phyloP scores from a whole-genome alignment of 202 grass and related monocot genomes.

The Panicum hallii region DNA sequence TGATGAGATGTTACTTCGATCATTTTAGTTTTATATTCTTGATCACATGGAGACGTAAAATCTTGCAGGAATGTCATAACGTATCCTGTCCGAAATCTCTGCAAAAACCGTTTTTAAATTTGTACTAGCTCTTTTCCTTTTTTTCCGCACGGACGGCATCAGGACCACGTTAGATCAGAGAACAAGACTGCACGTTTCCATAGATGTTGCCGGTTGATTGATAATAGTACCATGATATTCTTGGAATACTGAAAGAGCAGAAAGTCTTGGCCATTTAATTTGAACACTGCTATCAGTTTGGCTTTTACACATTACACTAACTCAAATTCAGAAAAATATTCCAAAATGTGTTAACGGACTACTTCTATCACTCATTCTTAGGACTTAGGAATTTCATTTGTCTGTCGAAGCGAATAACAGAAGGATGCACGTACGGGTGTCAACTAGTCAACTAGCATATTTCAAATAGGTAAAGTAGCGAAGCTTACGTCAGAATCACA shows the following conservation, averaged over 20 bases:
- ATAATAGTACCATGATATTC: constrained; percentile 19
- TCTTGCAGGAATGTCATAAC: constrained; percentile 59
- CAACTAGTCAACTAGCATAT: not conserved
- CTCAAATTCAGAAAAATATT: not conserved
- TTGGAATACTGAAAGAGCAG: constrained; percentile 15
- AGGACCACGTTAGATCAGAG: constrained; percentile 53
- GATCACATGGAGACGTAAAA: constrained; percentile 56
- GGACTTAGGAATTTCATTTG: constrained; percentile 45
- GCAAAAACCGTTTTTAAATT: not conserved
- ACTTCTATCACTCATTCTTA: not conserved
- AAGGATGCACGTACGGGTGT: too few relatives aligned
- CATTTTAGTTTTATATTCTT: constrained; percentile 51
- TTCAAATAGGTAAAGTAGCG: constrained; percentile 41
- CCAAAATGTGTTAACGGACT: constrained; percentile 44
- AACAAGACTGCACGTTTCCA: constrained; percentile 47
- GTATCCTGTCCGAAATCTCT: not conserved
- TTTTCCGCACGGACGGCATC: not conserved
- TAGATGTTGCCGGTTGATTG: constrained; percentile 54
- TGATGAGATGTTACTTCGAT: too few relatives aligned
- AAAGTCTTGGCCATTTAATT: constrained; percentile 3
- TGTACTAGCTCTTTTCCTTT: not conserved
- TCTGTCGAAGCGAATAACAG: constrained; percentile 49
- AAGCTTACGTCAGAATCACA: not conserved
- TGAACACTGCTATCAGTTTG: not conserved
- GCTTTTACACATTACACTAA: not conserved